These are phyloP conservation scores for Gossypium arboreum DNA, from an alignment of 345 rosid genomes.

Conservation along the genomic window DNA sequence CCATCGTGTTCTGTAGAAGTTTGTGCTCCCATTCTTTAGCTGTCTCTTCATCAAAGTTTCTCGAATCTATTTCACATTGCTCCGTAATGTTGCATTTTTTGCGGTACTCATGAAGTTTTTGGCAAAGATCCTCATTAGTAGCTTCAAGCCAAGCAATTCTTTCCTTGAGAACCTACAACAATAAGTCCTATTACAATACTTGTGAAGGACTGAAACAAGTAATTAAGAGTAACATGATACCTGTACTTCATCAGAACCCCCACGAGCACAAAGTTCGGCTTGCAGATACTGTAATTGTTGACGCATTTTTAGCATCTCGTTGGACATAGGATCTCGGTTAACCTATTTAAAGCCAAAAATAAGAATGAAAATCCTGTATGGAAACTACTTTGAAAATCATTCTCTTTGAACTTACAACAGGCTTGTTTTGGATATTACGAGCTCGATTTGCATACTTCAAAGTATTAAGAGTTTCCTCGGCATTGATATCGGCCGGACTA, in stretches of 20 bases:
- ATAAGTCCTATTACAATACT: constrained; percentile 7
- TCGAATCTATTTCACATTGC: constrained; percentile 72
- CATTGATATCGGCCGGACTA: constrained; percentile 98
- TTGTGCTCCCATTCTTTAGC: constrained; percentile 98
- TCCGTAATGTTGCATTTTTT: constrained; percentile 54
- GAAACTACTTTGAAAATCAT: constrained; percentile 14
- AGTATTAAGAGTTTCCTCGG: constrained; percentile 96
- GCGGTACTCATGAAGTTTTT: constrained; percentile 82
- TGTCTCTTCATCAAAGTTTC: constrained; percentile 63
- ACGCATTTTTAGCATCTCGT: constrained; percentile 95
- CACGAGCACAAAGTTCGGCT: constrained; percentile 92
- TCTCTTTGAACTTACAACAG: constrained; percentile 64
- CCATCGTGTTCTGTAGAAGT: constrained; percentile 86
- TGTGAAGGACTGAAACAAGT: not conserved
- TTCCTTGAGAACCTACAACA: constrained; percentile 73
- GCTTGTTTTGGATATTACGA: constrained; percentile 94
- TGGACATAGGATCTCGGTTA: constrained; percentile 94
- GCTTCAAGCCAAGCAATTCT: constrained; percentile 93
- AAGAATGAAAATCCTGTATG: not conserved
- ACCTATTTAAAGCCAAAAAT: constrained; percentile 40
- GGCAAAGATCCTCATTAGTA: constrained; percentile 85
- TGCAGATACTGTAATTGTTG: constrained; percentile 90
- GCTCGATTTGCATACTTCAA: constrained; percentile 99
- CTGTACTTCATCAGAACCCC: constrained; percentile 80
- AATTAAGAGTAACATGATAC: constrained; percentile 32